A percentile compares a stretch with the other conserved stretches of the same genome.
Evolutionary conservation across 2,329 filamentous ascomycete genomes (phyloP).

Genomic region (Botrytis fragariae): DNA sequence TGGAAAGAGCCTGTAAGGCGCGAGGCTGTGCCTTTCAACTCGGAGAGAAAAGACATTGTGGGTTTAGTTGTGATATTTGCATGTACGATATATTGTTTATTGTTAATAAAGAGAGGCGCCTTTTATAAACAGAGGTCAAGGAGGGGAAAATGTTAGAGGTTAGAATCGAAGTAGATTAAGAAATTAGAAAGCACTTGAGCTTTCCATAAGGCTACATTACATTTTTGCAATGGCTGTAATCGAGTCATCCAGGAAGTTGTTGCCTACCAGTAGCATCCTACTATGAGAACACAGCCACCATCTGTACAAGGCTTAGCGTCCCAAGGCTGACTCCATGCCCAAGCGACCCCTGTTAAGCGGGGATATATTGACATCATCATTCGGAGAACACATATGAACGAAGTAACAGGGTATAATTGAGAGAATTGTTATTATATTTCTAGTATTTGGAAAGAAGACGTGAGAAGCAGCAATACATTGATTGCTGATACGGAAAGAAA

Average conservation of each 20-base stretch:
- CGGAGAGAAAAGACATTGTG: slow-evolving; percentile 6
- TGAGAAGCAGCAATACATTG: background rate
- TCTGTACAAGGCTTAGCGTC: slow-evolving; percentile 11
- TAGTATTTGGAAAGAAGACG: background rate
- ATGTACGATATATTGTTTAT: background rate
- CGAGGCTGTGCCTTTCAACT: background rate
- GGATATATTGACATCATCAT: slow-evolving; percentile 1
- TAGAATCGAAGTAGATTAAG: background rate
- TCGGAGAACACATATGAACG: background rate
- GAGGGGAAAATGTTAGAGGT: too few species aligned
- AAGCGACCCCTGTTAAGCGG: background rate
- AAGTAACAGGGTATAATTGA: background rate
- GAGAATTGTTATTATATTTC: background rate
- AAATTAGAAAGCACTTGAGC: background rate
- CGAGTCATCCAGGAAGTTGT: background rate
- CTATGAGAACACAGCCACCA: background rate
- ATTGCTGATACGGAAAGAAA: background rate
- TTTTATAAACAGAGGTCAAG: background rate
- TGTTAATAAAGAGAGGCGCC: background rate
- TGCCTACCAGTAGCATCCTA: background rate
- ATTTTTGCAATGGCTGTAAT: background rate
- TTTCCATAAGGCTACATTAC: background rate
- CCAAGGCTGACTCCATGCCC: slow-evolving; percentile 11
- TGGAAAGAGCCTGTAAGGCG: background rate
- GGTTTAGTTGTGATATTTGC: background rate